Evolutionary conservation across 306 rosid genomes (phyloP), one percentile per base, ranked within the genome.

Genomic region (Prunus armeniaca): DNA sequence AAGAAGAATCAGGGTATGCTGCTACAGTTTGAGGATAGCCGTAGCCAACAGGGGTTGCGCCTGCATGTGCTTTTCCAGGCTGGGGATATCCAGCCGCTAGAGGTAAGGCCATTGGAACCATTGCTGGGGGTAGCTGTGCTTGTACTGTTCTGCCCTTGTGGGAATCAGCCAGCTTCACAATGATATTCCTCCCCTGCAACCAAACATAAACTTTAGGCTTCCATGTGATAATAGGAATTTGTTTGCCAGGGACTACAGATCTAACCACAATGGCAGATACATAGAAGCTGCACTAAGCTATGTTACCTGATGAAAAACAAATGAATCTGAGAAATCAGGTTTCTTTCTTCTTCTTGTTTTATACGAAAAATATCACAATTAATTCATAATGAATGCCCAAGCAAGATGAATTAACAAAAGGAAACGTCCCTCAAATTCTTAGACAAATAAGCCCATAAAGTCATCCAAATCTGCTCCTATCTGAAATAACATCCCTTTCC

Each of bases 81-180:
- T 90, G 97, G 69, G 82, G 73, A 76, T 90, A 90, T 74, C 89
- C 96, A 32, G 84, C 73, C 43, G 68, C 78, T 75, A 84, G 69
- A 22, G 96, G 89, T 47, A 86, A 65, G 70, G 90, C 61, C 89
- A 87, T 78, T 32, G 92, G 88, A 86, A 75, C 79, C 60, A 77
- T 63, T 66, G 90, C 79, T 25, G 85, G 20, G 4, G 93, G 56
- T 65, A 87, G 56, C 75, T 81, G 84, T 4, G 80, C 66, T 76
- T 83, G 93, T 9, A 80, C 73, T 45, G 84, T 81, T 82, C 85
- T 88, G 74, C 88, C 81, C 81, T 85, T 91, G 90, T 91, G 83
- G 30, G 91, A 77, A 87, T 89, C 94, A 0, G 94, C 96, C 66
- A 80, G 91, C 85, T 93, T 93, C 67, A 86, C 93, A 41, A 84